Conservation (phyloP, 2,329 filamentous ascomycete genomes). For the Nigrospora sphaerica region DNA sequence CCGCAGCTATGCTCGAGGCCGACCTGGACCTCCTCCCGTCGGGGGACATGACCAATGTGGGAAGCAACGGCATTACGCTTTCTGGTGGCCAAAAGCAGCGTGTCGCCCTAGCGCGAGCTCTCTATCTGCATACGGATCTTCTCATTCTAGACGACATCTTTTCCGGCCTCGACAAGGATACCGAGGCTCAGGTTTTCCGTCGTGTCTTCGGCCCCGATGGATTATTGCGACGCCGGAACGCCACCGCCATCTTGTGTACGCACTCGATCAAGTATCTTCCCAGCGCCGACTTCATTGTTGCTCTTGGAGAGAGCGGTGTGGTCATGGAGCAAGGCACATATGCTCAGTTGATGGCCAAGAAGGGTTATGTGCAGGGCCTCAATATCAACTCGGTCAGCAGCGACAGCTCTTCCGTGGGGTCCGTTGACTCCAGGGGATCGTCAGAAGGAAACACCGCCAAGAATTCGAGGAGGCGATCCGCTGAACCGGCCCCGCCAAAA, state of each 20-base stretch:
- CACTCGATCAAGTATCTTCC: conserved; percentile 3
- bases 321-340: conserved; percentile 24
- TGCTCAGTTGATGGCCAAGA: conserved; percentile 21
- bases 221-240: conserved; percentile 10
- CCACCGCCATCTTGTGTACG: conserved; percentile 1
- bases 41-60: conserved; percentile 18
- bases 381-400: conserved; percentile 9
- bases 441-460: not conserved
- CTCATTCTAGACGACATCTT: conserved; percentile 31
- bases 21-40: conserved; percentile 17
- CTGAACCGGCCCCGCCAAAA: not conserved
- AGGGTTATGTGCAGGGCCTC: conserved; percentile 15
- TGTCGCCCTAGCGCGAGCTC: conserved; percentile 27
- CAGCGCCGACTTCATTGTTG: conserved; percentile 1
- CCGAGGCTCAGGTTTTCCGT: conserved; percentile 21
- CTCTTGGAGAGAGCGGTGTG: not conserved
- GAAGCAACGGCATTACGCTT: conserved; percentile 11
- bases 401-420: not conserved
- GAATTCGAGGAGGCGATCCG: not conserved
- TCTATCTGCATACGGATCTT: conserved; percentile 24
- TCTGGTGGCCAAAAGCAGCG: conserved; percentile 9
- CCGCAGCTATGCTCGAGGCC: conserved; percentile 16
- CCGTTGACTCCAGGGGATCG: not conserved
- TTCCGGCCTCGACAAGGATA: conserved; percentile 28
- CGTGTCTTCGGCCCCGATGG: conserved; percentile 19